A percentile compares a stretch with the other conserved stretches of the same genome.
These are phyloP conservation scores for Aspergillus egyptiacus DNA, from an alignment of 495 filamentous ascomycete species.

Conservation along the genomic window DNA sequence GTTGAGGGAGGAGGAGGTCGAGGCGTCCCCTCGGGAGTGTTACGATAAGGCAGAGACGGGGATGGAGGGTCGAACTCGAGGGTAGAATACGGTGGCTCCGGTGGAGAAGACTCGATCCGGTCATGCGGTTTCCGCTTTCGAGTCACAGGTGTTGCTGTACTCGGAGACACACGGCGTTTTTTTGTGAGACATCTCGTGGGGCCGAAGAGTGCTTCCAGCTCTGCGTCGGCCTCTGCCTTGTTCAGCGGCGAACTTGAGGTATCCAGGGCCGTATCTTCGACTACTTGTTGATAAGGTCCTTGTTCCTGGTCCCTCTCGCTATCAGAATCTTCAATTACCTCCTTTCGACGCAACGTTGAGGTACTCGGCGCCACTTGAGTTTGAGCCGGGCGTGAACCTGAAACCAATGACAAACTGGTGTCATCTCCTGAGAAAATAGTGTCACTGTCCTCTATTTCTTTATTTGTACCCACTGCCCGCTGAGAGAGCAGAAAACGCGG, in stretches of 20 bases:
- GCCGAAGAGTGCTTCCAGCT: conserved; percentile 30
- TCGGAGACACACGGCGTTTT: conserved; percentile 21
- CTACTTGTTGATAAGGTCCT: background rate
- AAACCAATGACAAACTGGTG: conserved; percentile 12
- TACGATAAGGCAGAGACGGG: conserved; percentile 3
- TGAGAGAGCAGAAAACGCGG: conserved; percentile 39
- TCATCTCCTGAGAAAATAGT: conserved; percentile 22
- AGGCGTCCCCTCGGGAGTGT: conserved; percentile 4
- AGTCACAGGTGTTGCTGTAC: conserved; percentile 1
- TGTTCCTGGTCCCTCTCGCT: conserved; percentile 12
- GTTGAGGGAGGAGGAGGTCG: conserved; percentile 13
- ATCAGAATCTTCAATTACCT: conserved; percentile 36
- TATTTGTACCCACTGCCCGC: conserved; percentile 12
- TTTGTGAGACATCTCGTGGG: conserved; percentile 23
- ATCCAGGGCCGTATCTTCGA: conserved; percentile 4
- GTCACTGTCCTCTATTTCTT: conserved; percentile 13
- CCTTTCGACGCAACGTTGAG: conserved; percentile 21
- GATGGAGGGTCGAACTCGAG: background rate
- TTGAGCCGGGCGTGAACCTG: conserved; percentile 2
- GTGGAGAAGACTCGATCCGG: conserved; percentile 18
- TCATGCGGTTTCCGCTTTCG: conserved; percentile 4
- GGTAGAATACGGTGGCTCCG: conserved; percentile 7
- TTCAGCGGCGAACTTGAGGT: conserved; percentile 20
- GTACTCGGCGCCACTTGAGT: conserved; percentile 3
- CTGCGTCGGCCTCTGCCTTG: conserved; percentile 15